Percentiles rank a stretch among this genome's conserved stretches.
Evolutionary conservation across 2,329 filamentous ascomycete genomes (phyloP).

Genomic region (Cordyceps javanica): DNA sequence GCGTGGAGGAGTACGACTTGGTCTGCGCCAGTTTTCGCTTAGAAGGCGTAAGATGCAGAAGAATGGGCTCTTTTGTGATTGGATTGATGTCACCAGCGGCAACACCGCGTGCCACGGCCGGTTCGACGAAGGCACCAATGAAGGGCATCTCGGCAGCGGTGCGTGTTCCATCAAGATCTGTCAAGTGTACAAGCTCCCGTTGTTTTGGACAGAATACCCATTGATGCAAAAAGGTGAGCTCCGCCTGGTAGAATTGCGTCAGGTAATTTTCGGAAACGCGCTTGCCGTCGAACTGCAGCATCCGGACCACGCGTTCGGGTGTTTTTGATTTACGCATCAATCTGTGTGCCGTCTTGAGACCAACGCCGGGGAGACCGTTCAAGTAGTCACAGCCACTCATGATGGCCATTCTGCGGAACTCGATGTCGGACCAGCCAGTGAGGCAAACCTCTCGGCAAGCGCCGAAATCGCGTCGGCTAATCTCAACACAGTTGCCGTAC

Average conservation of each 20-base stretch:
- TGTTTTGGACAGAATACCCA: conserved; percentile 82
- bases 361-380: conserved; percentile 75
- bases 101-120: conserved; percentile 64
- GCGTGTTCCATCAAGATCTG: conserved; percentile 55
- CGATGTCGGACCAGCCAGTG: conserved; percentile 83
- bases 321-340: conserved; percentile 86
- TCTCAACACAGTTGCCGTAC: conserved; percentile 87
- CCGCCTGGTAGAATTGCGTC: conserved; percentile 75
- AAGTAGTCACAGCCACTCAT: conserved; percentile 95
- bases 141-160: conserved; percentile 68
- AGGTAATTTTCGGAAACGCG: conserved; percentile 78
- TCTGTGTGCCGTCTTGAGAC: conserved; percentile 88
- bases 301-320: conserved; percentile 73
- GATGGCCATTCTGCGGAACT: conserved; percentile 94
- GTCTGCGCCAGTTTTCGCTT: conserved; percentile 37
- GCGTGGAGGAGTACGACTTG: conserved; percentile 16
- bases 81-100: conserved; percentile 81
- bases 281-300: conserved; percentile 85
- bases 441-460: conserved; percentile 82
- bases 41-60: conserved; percentile 34
- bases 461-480: conserved; percentile 83
- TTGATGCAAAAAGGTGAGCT: conserved; percentile 89
- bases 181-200: conserved; percentile 69
- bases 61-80: conserved; percentile 69
- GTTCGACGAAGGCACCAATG: conserved; percentile 68